phyloP scores from a whole-genome alignment of 1,284 basidiomycete species.

The Earliella scabrosa region DNA sequence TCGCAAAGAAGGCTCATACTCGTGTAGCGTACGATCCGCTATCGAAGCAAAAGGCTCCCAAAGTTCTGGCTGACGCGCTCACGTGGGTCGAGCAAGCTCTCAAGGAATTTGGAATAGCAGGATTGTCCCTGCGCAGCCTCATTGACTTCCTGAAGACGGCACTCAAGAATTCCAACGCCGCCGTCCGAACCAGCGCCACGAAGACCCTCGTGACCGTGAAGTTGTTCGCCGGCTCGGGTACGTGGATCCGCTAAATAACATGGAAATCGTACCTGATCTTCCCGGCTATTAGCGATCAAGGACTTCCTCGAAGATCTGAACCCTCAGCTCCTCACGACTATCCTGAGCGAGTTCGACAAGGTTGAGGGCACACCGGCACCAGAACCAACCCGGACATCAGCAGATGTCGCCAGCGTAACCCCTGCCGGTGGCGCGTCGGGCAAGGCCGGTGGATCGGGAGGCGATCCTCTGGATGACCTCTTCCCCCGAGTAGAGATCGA shows the following conservation, averaged over 20 bases:
- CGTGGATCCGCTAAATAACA: constrained; percentile 36
- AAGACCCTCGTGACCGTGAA: constrained; percentile 92
- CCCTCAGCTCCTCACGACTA: constrained; percentile 91
- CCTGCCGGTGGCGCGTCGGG: constrained; percentile 41
- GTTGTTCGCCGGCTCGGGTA: constrained; percentile 89
- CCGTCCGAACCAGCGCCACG: constrained; percentile 94
- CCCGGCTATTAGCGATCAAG: constrained; percentile 69
- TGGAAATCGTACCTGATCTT: constrained; percentile 1
- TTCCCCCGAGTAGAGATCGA: constrained; percentile 97
- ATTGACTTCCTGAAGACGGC: constrained; percentile 92
- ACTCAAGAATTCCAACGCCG: constrained; percentile 93
- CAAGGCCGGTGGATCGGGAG: constrained; percentile 41
- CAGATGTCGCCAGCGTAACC: constrained; percentile 67
- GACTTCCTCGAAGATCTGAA: constrained; percentile 95
- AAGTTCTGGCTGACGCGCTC: constrained; percentile 92
- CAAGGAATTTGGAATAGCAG: constrained; percentile 92
- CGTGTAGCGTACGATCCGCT: constrained; percentile 85
- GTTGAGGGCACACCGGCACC: constrained; percentile 83
- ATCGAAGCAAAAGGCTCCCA: constrained; percentile 95
- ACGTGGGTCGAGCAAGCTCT: constrained; percentile 90
- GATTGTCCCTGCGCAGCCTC: constrained; percentile 81
- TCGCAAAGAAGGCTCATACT: not conserved
- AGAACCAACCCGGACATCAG: constrained; percentile 78
- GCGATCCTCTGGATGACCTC: constrained; percentile 88
- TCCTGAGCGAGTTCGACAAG: constrained; percentile 93